Evolutionary conservation across 2,329 filamentous ascomycete species (phyloP).

Genomic region (Diaporthe sp.): DNA sequence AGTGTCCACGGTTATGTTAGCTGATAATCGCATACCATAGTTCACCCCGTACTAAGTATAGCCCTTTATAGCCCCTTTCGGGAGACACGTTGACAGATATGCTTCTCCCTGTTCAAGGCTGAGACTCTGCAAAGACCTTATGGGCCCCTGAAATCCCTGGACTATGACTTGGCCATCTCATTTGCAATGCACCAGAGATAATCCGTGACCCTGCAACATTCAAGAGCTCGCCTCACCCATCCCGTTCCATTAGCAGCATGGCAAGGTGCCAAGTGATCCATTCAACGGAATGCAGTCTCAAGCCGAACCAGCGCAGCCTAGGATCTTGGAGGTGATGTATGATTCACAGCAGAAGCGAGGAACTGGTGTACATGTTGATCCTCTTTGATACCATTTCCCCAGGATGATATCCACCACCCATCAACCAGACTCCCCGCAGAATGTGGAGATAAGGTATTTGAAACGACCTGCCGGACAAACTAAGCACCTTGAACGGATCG

Average conservation of each 20-base stretch:
- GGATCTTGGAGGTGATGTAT: not conserved
- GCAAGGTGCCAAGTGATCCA: not conserved
- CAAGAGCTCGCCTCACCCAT: not conserved
- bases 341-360: not conserved
- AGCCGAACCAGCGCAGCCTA: not conserved
- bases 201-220: not conserved
- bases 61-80: not conserved
- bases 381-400: not conserved
- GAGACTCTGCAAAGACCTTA: not conserved
- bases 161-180: not conserved
- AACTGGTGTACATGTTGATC: not conserved
- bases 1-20: not conserved
- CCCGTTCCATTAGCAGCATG: not conserved
- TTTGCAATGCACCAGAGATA: not conserved
- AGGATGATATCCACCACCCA: not conserved
- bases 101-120: not conserved
- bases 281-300: too few species aligned
- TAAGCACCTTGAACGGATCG: too few species aligned
- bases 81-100: not conserved
- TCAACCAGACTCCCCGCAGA: not conserved
- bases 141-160: not conserved
- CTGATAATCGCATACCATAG: not conserved
- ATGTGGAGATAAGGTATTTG: not conserved
- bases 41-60: not conserved
- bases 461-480: not conserved